Evolutionary conservation across 305 asterid species (phyloP).

Genomic region (Lippia alba): DNA sequence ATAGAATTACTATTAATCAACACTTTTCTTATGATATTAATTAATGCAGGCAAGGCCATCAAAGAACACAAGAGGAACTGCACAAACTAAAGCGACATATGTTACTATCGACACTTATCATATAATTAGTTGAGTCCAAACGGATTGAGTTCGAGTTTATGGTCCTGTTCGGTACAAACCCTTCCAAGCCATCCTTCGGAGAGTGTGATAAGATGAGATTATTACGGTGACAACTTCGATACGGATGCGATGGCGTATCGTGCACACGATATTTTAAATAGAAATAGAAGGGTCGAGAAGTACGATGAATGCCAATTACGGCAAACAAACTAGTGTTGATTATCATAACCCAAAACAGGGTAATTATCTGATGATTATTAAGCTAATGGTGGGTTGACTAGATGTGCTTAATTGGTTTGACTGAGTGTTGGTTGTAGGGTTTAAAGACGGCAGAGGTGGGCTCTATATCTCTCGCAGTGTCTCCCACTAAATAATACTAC

Average conservation of each 20-base stretch:
- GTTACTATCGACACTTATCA: no score
- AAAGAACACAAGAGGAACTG: constrained; percentile 55
- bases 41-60: constrained; percentile 62
- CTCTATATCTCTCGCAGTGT: constrained; percentile 35
- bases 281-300: constrained; percentile 16
- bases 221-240: no score
- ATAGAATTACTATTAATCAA: background rate
- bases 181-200: no score
- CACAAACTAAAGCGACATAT: constrained; percentile 31
- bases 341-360: background rate
- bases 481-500: constrained; percentile 44
- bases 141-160: no score
- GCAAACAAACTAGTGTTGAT: background rate
- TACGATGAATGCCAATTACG: constrained; percentile 33
- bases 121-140: no score
- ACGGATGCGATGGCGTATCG: no score
- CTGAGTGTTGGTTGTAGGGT: constrained; percentile 42
- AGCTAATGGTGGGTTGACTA: constrained; percentile 16
- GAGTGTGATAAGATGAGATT: no score
- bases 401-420: constrained; percentile 6
- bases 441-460: constrained; percentile 48
- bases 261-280: no score
- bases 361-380: background rate
- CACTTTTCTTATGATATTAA: background rate
- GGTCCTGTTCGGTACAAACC: no score